Evolutionary conservation across 345 rosid genomes (phyloP).

Genomic region (Zanthoxylum bungeanum): DNA sequence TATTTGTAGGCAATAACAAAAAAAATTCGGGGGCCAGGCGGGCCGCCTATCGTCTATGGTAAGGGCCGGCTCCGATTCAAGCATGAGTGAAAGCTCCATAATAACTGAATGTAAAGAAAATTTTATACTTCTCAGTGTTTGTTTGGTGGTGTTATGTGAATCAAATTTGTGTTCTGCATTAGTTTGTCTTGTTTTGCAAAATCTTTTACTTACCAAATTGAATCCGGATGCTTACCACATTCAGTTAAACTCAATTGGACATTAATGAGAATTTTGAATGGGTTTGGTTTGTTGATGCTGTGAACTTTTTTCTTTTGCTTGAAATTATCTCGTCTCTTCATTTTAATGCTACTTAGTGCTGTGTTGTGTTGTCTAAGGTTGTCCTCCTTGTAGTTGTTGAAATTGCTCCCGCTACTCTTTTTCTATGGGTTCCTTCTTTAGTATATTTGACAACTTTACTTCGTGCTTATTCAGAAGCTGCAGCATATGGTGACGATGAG

Average conservation of each 20-base stretch:
- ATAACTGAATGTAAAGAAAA: neutral
- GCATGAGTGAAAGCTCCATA: neutral
- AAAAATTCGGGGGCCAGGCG: too few relatives aligned
- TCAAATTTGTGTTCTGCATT: too few relatives aligned
- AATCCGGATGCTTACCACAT: neutral
- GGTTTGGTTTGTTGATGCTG: neutral
- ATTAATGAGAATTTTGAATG: neutral
- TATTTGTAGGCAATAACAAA: neutral
- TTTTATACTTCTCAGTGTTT: neutral
- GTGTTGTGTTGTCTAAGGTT: neutral
- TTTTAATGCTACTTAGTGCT: neutral
- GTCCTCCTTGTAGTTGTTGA: neutral
- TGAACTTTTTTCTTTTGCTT: neutral
- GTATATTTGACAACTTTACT: conserved; percentile 13
- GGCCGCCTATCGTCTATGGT: neutral
- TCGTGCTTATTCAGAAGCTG: conserved; percentile 60
- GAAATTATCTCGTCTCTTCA: neutral
- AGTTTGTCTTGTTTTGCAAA: neutral
- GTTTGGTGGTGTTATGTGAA: too few relatives aligned
- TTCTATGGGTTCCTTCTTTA: neutral
- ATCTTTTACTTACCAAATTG: neutral
- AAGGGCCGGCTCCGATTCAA: too few relatives aligned
- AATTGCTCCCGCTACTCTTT: neutral
- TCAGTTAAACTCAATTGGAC: neutral
- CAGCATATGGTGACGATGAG: conserved; percentile 57